Percentiles rank a stretch among this genome's conserved stretches.
Conservation (phyloP, 2,329 filamentous ascomycete genomes). For the Aureobasidium sp. region DNA sequence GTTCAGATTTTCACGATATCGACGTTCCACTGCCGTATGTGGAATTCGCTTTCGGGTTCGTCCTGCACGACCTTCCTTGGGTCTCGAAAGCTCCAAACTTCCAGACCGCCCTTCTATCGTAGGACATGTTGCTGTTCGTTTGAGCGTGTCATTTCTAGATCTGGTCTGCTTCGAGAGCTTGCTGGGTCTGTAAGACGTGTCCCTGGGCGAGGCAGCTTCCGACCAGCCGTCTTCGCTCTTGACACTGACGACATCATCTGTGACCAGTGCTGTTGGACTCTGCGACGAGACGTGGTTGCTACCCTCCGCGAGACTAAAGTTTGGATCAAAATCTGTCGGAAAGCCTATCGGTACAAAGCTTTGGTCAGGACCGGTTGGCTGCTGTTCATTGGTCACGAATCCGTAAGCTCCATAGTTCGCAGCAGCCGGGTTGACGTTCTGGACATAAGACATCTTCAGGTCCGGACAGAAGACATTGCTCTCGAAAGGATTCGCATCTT, state of each 20-base stretch:
- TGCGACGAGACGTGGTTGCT: neutral
- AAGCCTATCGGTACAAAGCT: neutral
- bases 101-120: neutral
- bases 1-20: constrained; percentile 33
- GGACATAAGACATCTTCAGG: neutral
- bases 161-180: neutral
- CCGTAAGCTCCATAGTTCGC: neutral
- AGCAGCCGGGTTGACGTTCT: neutral
- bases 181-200: neutral
- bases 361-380: neutral
- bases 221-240: constrained; percentile 6
- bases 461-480: neutral
- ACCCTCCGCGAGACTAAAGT: neutral
- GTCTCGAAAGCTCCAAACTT: neutral
- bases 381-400: neutral
- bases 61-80: constrained; percentile 21
- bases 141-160: neutral
- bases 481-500: constrained; percentile 13
- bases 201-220: neutral
- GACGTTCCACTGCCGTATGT: constrained; percentile 30
- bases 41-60: constrained; percentile 31
- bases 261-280: neutral
- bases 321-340: neutral
- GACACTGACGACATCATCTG: constrained; percentile 5
- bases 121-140: neutral